Base-by-base conservation (phyloP, 2,329 filamentous ascomycete genomes). In the Alternaria metachromatica region DNA sequence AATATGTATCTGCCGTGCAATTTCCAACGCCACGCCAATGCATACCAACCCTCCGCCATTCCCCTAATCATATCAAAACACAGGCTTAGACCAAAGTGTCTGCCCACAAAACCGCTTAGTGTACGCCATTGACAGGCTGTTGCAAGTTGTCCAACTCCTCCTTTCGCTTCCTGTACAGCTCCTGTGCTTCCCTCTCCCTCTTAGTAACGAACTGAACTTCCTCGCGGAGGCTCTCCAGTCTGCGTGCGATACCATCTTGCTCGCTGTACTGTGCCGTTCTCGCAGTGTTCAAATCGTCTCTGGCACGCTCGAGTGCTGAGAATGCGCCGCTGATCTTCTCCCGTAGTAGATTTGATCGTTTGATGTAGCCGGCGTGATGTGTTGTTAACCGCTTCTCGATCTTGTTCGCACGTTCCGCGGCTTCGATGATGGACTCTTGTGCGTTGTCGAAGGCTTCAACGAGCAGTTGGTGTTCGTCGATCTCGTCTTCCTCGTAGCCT, bases 371-470 rank as follows among this genome's bases (percentile, higher is more conserved):
- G 23, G 94, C 94, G 3, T 97, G 88, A 73, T 96, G 90, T 58
- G 97, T 85, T 0, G 86, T 85, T n/a, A 99, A 87, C 81, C 96
- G 97, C 87, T 97, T 97, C 81, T 98, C 94, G 1, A 97, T 84
- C 80, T 95, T 96, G 76, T 93, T 93, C 58, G 92, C 92, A 61
- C 90, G 87, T 71, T 95, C 90, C 3, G 94, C 96, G 0, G 89
- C 89, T 3, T 87, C 83, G 71, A 92, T 86, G 66, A 97, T 91
- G 8, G 87, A 85, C 50, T 92, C 87, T 80, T 96, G 92, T 2
- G 94, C 87, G 49, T 86, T 86, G 66, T 96, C 89, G 68, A 97
- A 96, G 3, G 92, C 89, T 70, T 88, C 83, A 30, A 86, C 86
- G 83, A 95, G 88, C 26, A 88, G 86, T 69, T 86, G 85, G 50